A percentile compares a stretch with the other conserved stretches of the same genome.
Evolutionary conservation across 352 stramenopile genomes (phyloP).

Genomic region (Peronospora tabacina): DNA sequence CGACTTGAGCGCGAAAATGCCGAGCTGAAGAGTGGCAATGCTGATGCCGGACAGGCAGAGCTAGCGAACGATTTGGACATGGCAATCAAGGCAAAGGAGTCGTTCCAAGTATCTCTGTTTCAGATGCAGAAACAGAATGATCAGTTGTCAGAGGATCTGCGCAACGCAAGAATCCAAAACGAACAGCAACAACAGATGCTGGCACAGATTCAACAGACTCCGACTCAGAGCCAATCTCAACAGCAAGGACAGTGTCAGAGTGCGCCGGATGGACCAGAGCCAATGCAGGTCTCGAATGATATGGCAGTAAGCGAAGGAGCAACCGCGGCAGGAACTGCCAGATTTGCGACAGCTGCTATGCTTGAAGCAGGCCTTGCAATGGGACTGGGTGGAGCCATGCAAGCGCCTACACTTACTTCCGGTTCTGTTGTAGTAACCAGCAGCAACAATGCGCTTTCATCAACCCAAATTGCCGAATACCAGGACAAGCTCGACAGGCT

Average conservation of each 20-base stretch:
- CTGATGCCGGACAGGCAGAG: constrained; percentile 40
- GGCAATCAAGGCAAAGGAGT: constrained; percentile 64
- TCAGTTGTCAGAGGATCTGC: constrained; percentile 58
- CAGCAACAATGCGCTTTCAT: constrained; percentile 40
- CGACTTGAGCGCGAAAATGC: constrained; percentile 72
- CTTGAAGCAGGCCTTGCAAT: constrained; percentile 26
- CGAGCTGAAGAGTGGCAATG: constrained; percentile 48
- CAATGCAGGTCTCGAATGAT: constrained; percentile 39
- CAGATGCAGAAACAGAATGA: constrained; percentile 75
- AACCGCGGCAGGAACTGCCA: constrained; percentile 15
- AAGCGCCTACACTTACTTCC: constrained; percentile 18
- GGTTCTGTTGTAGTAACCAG: constrained; percentile 30
- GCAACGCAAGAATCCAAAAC: constrained; percentile 29
- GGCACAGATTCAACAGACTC: constrained; percentile 22
- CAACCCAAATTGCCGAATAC: constrained; percentile 52
- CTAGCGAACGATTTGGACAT: constrained; percentile 71
- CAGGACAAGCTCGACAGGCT: constrained; percentile 64
- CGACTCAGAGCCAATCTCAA: constrained; percentile 7
- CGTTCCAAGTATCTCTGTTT: constrained; percentile 54
- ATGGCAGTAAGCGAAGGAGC: constrained; percentile 8
- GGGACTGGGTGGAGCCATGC: constrained; percentile 20
- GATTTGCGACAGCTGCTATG: constrained; percentile 19
- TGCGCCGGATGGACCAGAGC: constrained; percentile 25
- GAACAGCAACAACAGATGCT: constrained; percentile 28
- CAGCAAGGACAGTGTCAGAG: constrained; percentile 24